Base-by-base conservation (phyloP, 2,329 filamentous ascomycete species). In the Aspergillus quadrilineatus region DNA sequence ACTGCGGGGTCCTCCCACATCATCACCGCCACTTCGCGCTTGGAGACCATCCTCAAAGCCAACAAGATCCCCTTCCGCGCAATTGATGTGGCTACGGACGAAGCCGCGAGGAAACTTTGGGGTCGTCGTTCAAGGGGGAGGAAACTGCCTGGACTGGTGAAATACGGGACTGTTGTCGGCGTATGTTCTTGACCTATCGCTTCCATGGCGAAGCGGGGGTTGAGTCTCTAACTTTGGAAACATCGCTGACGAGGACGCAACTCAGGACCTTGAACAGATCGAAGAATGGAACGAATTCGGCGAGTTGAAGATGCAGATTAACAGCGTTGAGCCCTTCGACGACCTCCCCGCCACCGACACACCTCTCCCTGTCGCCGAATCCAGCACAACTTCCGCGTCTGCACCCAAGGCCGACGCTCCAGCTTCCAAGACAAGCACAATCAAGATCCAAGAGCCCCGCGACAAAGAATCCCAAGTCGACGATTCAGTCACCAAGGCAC, bases 261-360 rank as follows among this genome's bases (percentile, higher is more conserved):
- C 61, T 41, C 63, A 97, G 92, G 94, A 97, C 72, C 82, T 97
- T 49, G 89, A 93, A 62, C 88, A 97, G 75, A 86, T 97, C 61
- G 94, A 99, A 76, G 94, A 99, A 72, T 97, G 93, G 94, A 99
- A 99, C 79, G 94, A 99, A 74, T 97, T 95, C 75, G 92, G 92
- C 75, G 93, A 97, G 77, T 84, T 99, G 60, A 91, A 92, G 74
- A 85, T 93, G 75, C 89, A 93, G 67, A 85, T 97, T 66, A 80
- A 80, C 43, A 75, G 67, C 53, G 67, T 72, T 46, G 58, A 67
- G 67, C 71, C 73, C 53, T 60, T 73, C 29, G 66, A 70, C 47
- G 65, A 66, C 32, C 66, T 72, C 54, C 64, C 67, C 12, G 67
- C 64, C 60, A 70, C 64, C 57, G 72, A 65, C 60, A 60, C 62